Base-by-base conservation (phyloP, 2,329 filamentous ascomycete genomes). In the Aspergillus sp. region DNA sequence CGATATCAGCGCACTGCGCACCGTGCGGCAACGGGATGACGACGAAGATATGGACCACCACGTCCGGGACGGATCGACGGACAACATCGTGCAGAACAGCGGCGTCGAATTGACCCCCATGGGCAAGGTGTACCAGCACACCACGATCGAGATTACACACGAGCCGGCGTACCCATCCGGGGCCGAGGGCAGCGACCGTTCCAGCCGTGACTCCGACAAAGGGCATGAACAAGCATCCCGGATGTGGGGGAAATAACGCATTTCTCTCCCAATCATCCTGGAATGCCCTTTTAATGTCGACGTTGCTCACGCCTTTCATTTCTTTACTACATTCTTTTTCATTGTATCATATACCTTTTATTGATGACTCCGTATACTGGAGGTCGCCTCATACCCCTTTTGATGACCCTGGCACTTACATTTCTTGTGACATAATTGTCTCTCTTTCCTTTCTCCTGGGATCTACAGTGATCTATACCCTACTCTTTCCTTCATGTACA, bases 41-140 rank as follows among this genome's bases (percentile, higher is more conserved):
- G 62, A 65, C 4, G 62, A 64, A 61, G 77, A 58, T 62, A 51
- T 69, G 14, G 71, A 69, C 6, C 39, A 54, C 12, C 62, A 67
- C 0, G 70, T 71, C 9, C 76, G 75, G 14, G 78, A 81, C 57
- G 78, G 79, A 18, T 82, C 78, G 14, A 78, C 77, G 4, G 79
- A 80, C 20, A 77, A 76, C 20, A 78, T 82, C 56, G 75, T 76
- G 4, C 69, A 69, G n/a, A 56, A 63, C 32, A 31, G 60, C 2
- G 66, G 61, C n/a, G 58, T 73, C 5, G 76, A 76, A 57, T 62
- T 75, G 64, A 54, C 58, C 0, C 67, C 70, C 3, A 67, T 78
- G 36, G 75, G 74, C 14, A 76, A 77, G 55, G 77, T 80, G 56
- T 77, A 78, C 57, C 75, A 78, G 59, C 67, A 80, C 55, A 79